These are phyloP conservation scores for Globisporangium megalacanthum DNA, from an alignment of 352 stramenopile genomes.

Conservation along the genomic window DNA sequence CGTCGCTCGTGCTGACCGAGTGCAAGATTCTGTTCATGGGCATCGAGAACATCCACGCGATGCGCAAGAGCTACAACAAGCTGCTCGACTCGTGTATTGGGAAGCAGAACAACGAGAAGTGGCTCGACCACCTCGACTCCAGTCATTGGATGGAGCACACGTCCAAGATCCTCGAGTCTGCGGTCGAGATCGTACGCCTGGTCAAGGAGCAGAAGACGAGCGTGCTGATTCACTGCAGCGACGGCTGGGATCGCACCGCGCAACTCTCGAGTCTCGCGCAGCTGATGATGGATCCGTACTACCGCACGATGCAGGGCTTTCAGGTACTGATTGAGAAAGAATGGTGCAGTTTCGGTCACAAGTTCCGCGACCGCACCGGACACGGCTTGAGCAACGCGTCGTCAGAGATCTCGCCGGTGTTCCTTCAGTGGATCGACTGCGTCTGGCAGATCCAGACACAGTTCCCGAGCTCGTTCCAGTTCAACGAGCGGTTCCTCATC, in stretches of 20 bases:
- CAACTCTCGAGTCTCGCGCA: conserved; percentile 81
- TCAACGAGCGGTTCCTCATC: conserved; percentile 81
- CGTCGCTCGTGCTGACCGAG: conserved; percentile 64
- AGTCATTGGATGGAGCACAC: conserved; percentile 77
- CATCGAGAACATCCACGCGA: conserved; percentile 91
- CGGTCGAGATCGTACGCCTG: conserved; percentile 80
- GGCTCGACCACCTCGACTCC: conserved; percentile 66
- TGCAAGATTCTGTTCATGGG: conserved; percentile 88
- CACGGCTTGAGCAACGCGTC: conserved; percentile 54
- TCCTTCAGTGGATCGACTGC: conserved; percentile 91
- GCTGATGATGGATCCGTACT: conserved; percentile 89
- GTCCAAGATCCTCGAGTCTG: conserved; percentile 72
- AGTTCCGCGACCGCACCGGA: conserved; percentile 75
- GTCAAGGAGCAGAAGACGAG: conserved; percentile 83
- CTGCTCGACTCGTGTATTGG: conserved; percentile 62
- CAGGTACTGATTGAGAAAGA: conserved; percentile 87
- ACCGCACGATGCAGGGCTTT: conserved; percentile 85
- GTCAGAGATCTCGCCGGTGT: conserved; percentile 96
- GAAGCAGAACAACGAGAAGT: conserved; percentile 68
- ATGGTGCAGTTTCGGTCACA: conserved; percentile 88
- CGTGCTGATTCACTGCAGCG: conserved; percentile 97
- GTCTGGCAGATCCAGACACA: conserved; percentile 76
- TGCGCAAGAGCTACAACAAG: conserved; percentile 84
- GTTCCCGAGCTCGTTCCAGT: conserved; percentile 81
- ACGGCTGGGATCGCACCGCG: conserved; percentile 97